Conservation (phyloP, 768 basidiomycete species). For the Gautieria morchelliformis region DNA sequence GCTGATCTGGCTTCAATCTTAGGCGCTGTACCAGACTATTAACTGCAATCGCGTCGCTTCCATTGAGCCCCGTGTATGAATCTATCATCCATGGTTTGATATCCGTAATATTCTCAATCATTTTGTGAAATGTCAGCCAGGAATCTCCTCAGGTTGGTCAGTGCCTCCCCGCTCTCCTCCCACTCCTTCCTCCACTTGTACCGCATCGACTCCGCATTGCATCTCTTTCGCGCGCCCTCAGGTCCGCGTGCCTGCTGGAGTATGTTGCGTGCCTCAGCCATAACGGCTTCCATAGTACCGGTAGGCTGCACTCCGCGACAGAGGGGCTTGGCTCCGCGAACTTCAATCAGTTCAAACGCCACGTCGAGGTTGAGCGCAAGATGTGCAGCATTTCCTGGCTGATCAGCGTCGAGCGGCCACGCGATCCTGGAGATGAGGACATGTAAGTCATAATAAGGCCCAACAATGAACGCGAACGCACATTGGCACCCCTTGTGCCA, state of each 20-base stretch:
- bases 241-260: slow-evolving; percentile 15
- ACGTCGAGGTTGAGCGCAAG: slow-evolving; percentile 11
- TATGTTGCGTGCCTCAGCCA: slow-evolving; percentile 12
- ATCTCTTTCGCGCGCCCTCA: slow-evolving; percentile 18
- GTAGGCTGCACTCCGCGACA: slow-evolving; percentile 12
- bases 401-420: slow-evolving; percentile 20
- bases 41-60: too few species aligned
- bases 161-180: slow-evolving; percentile 4
- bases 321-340: slow-evolving; percentile 13
- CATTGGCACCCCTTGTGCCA: too few species aligned
- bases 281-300: slow-evolving; percentile 16
- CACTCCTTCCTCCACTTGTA: neutral
- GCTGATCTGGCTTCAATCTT: too few species aligned
- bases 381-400: slow-evolving; percentile 15
- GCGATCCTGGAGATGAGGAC: slow-evolving; percentile 12
- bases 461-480: neutral
- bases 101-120: too few species aligned
- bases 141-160: neutral
- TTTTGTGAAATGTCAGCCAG: neutral
- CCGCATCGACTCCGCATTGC: slow-evolving; percentile 9
- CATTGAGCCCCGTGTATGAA: too few species aligned
- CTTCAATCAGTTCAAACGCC: slow-evolving; percentile 13
- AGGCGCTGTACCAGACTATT: too few species aligned
- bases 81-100: too few species aligned
- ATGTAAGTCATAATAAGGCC: neutral